These are phyloP conservation scores for Lentinula raphanica DNA, from an alignment of 768 basidiomycete genomes.

Conservation along the genomic window DNA sequence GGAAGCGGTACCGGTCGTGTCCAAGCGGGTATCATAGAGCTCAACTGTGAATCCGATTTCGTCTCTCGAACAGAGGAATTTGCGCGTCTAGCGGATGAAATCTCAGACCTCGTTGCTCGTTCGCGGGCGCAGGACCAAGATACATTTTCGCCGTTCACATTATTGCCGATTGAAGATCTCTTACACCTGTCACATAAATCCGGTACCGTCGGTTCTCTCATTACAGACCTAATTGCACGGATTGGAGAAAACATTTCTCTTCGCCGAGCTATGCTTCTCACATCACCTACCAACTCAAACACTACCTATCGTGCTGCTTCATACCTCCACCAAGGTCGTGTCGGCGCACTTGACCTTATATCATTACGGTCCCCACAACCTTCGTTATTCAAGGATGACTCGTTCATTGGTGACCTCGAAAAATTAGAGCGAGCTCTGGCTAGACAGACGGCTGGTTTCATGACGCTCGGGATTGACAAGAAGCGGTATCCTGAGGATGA, in stretches of 20 bases:
- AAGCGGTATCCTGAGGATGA: conserved; percentile 14
- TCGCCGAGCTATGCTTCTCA: conserved; percentile 43
- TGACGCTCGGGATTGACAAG: conserved; percentile 48
- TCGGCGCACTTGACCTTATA: conserved; percentile 54
- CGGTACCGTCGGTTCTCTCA: conserved; percentile 54
- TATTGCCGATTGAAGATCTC: conserved; percentile 45
- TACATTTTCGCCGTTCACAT: conserved; percentile 33
- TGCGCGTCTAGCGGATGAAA: conserved; percentile 64
- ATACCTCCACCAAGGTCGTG: conserved; percentile 66
- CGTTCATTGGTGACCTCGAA: conserved; percentile 52
- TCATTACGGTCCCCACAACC: conserved; percentile 46
- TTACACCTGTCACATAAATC: conserved; percentile 33
- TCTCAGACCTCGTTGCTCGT: conserved; percentile 81
- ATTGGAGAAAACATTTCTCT: conserved; percentile 77
- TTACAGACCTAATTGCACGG: conserved; percentile 66
- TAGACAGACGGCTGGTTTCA: conserved; percentile 81
- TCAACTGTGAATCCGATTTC: conserved; percentile 97
- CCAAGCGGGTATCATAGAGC: conserved; percentile 83
- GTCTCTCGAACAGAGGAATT: conserved; percentile 86
- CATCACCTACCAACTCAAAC: conserved; percentile 31
- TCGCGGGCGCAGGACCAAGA: conserved; percentile 43
- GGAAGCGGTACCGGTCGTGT: conserved; percentile 39
- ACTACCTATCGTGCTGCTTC: conserved; percentile 41
- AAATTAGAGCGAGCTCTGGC: conserved; percentile 72
- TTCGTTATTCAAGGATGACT: conserved; percentile 36